Conservation (phyloP, 768 basidiomycete species). For the Phaffia tasmanica region DNA sequence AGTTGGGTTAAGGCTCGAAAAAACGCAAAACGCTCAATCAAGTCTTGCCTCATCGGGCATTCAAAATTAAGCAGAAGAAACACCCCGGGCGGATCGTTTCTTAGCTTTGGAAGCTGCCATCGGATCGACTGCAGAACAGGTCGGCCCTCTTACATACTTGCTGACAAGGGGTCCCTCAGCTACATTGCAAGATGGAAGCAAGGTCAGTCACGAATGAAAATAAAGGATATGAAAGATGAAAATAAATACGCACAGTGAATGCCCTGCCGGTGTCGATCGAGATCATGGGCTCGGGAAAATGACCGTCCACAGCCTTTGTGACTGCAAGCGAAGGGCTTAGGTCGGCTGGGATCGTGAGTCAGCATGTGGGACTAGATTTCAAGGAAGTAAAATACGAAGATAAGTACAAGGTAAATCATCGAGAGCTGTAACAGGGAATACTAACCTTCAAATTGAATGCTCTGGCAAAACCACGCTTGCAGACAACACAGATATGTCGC, state of each 20-base stretch:
- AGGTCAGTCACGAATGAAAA: not conserved
- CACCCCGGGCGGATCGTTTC: constrained; percentile 14
- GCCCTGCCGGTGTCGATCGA: constrained; percentile 76
- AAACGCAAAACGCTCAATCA: not conserved
- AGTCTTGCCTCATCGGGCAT: not conserved
- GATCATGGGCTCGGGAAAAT: constrained; percentile 87
- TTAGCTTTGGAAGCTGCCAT: constrained; percentile 7
- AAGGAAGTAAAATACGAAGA: not conserved
- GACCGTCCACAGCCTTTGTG: constrained; percentile 76
- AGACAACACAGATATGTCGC: constrained; percentile 23
- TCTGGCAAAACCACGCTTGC: constrained; percentile 59
- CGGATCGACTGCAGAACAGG: not conserved
- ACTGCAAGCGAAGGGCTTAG: constrained; percentile 80
- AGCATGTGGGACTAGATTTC: constrained; percentile 56
- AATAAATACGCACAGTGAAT: constrained; percentile 54
- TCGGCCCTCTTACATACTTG: not conserved
- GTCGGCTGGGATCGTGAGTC: constrained; percentile 82
- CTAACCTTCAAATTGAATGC: constrained; percentile 81
- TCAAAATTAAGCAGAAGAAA: not conserved
- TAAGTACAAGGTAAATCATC: not conserved
- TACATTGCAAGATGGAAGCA: not conserved
- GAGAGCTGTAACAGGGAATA: constrained; percentile 17
- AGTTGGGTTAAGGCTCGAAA: not conserved
- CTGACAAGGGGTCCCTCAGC: not conserved
- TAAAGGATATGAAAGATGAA: not conserved